A percentile compares a stretch with the other conserved stretches of the same genome.
Conservation (phyloP, 257 asterid species). For the Osmanthus fragrans region DNA sequence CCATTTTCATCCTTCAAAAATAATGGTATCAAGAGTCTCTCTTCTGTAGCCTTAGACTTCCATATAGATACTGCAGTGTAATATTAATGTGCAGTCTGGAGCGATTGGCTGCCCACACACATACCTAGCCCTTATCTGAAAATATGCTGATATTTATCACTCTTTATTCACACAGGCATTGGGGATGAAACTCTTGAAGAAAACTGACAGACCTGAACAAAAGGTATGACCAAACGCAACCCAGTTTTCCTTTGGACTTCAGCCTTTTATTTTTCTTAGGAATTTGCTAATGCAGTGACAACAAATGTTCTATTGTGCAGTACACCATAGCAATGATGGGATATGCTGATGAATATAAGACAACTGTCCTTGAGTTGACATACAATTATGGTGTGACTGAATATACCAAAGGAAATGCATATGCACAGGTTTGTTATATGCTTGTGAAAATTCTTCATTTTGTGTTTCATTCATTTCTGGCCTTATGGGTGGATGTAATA, state of each 20-base stretch:
- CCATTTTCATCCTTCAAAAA: neutral
- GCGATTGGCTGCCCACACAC: neutral
- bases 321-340: slow-evolving; percentile 96
- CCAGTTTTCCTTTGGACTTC: slow-evolving; percentile 4
- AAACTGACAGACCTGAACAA: slow-evolving; percentile 83
- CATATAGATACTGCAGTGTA: neutral
- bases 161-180: slow-evolving; percentile 58
- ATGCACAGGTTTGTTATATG: slow-evolving; percentile 75
- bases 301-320: slow-evolving; percentile 37
- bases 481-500: slow-evolving; percentile 13
- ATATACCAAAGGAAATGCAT: slow-evolving; percentile 94
- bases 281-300: slow-evolving; percentile 7
- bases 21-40: neutral
- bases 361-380: slow-evolving; percentile 84
- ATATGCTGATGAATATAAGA: slow-evolving; percentile 82
- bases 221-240: slow-evolving; percentile 49
- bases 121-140: neutral
- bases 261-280: neutral
- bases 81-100: neutral
- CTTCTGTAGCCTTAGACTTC: neutral
- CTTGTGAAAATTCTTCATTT: neutral
- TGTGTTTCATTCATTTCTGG: neutral
- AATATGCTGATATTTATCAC: neutral
- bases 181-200: slow-evolving; percentile 81
- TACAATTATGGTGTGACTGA: slow-evolving; percentile 96